Evolutionary conservation across 345 rosid species (phyloP).

Genomic region (Citrus sinensis): DNA sequence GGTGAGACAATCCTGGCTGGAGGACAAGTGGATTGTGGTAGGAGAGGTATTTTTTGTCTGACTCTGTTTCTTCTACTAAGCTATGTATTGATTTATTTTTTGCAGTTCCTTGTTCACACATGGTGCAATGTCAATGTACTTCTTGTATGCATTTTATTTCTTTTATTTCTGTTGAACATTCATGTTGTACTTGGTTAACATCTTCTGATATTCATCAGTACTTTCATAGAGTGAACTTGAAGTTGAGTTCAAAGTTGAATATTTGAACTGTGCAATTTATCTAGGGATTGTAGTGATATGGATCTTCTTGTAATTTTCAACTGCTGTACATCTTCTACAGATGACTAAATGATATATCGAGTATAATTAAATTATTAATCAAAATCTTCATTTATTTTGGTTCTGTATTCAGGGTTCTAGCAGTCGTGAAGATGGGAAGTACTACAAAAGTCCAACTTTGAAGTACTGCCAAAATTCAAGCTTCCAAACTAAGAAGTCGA

Average conservation of each 20-base stretch:
- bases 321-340: background rate
- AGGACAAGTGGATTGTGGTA: conserved; percentile 56
- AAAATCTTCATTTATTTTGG: conserved; percentile 18
- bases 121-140: background rate
- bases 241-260: conserved; percentile 1
- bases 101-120: background rate
- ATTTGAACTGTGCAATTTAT: background rate
- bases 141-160: background rate
- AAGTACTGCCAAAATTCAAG: conserved; percentile 29
- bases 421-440: conserved; percentile 23
- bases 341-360: background rate
- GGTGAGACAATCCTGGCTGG: conserved; percentile 71
- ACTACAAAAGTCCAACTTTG: conserved; percentile 19
- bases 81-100: background rate
- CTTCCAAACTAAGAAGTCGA: conserved; percentile 24
- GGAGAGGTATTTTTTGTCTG: conserved; percentile 42
- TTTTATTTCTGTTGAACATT: background rate
- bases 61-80: background rate
- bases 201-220: background rate
- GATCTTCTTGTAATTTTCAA: background rate
- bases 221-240: background rate
- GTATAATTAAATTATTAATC: background rate
- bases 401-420: conserved; percentile 32
- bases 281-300: background rate
- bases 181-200: background rate